A percentile compares a stretch with the other conserved stretches of the same genome.
phyloP scores from a whole-genome alignment of 116 monocot genomes.

The Phalaenopsis hybrid region DNA sequence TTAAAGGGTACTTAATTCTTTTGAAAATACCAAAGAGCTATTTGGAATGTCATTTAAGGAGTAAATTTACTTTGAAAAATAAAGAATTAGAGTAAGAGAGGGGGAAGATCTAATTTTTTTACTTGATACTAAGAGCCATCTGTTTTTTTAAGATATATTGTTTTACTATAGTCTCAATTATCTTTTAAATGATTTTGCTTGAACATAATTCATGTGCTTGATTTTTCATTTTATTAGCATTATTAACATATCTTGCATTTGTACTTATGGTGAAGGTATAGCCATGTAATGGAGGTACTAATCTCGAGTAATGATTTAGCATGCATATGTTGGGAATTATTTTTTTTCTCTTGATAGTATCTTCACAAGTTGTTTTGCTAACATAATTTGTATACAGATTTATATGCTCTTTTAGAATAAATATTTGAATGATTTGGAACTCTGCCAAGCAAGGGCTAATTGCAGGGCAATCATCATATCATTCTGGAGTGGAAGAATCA shows the following conservation, averaged over 20 bases:
- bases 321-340: background rate
- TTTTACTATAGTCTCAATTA: background rate
- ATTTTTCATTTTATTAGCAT: background rate
- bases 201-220: background rate
- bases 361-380: background rate
- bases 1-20: background rate
- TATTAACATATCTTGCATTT: background rate
- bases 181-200: background rate
- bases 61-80: background rate
- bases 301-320: background rate
- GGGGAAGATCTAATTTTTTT: background rate
- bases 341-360: background rate
- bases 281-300: background rate
- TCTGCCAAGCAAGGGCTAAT: background rate
- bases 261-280: background rate
- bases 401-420: background rate
- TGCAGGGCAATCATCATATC: background rate
- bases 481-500: background rate
- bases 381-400: background rate
- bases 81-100: background rate
- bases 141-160: background rate
- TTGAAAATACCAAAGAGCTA: background rate
- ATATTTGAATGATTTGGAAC: conserved; percentile 1
- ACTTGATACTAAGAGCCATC: background rate
- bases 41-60: background rate